phyloP scores from a whole-genome alignment of 2,329 filamentous ascomycete species.

The Hypomyces perniciosus region DNA sequence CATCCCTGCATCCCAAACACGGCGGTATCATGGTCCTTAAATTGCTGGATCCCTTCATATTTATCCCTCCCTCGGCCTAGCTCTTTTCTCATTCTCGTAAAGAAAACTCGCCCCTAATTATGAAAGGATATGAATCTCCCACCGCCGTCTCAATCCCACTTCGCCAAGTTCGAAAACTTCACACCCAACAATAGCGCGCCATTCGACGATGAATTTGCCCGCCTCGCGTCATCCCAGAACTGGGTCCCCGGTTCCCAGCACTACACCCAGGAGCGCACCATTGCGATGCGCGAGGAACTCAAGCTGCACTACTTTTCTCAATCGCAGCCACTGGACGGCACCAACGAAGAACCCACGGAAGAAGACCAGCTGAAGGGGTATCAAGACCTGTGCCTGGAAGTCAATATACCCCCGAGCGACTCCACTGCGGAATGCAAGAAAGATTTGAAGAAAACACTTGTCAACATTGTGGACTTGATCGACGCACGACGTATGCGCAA shows the following conservation, averaged over 20 bases:
- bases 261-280: too few relatives aligned
- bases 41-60: too few relatives aligned
- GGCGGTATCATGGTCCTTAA: too few relatives aligned
- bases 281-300: slow-evolving; percentile 24
- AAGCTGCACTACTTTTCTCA: slow-evolving; percentile 24
- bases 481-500: slow-evolving; percentile 21
- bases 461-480: slow-evolving; percentile 29
- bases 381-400: slow-evolving; percentile 23
- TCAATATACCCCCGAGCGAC: slow-evolving; percentile 18
- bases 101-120: neutral
- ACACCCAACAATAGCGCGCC: slow-evolving; percentile 22
- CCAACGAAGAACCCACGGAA: slow-evolving; percentile 9
- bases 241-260: slow-evolving; percentile 24
- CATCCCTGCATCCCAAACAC: too few relatives aligned
- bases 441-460: slow-evolving; percentile 20
- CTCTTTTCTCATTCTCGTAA: too few relatives aligned
- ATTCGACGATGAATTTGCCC: slow-evolving; percentile 26
- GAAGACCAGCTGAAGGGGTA: slow-evolving; percentile 20
- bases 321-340: slow-evolving; percentile 11
- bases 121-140: slow-evolving; percentile 5
- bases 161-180: slow-evolving; percentile 25
- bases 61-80: too few relatives aligned
- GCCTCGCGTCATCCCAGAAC: slow-evolving; percentile 26
- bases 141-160: slow-evolving; percentile 26
- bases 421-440: slow-evolving; percentile 19